Conservation (phyloP, 129 eudicot species). For the Apium graveolens region DNA sequence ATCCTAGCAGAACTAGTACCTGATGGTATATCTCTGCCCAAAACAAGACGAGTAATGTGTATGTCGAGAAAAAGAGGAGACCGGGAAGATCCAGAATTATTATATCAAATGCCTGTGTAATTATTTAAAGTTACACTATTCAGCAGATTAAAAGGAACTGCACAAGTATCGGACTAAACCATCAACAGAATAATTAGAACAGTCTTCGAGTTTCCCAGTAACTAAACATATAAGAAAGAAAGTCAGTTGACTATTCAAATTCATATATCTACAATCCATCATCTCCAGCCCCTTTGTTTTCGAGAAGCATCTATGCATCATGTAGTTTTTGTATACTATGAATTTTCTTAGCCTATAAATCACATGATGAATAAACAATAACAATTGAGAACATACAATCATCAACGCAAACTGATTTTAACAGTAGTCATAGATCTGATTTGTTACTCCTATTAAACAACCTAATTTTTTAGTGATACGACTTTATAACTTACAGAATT, state of each 20-base stretch:
- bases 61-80: slow-evolving; percentile 56
- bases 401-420: too few species aligned
- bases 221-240: neutral
- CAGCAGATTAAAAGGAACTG: neutral
- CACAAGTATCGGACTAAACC: neutral
- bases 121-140: neutral
- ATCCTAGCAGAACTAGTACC: slow-evolving; percentile 24
- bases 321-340: neutral
- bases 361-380: too few species aligned
- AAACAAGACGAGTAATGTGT: slow-evolving; percentile 66
- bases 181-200: neutral
- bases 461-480: neutral
- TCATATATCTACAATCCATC: neutral
- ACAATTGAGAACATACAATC: too few species aligned
- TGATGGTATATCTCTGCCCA: slow-evolving; percentile 88
- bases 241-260: neutral
- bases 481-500: neutral
- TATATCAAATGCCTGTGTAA: slow-evolving; percentile 40
- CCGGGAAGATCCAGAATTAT: slow-evolving; percentile 62
- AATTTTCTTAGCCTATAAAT: too few species aligned
- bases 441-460: neutral
- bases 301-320: neutral
- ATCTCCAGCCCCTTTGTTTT: neutral
- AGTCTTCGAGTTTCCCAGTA: neutral
- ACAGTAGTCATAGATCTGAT: neutral